Evolutionary conservation across 306 rosid genomes (phyloP), one percentile per base, ranked within the genome.

Genomic region (Ormosia emarginata): DNA sequence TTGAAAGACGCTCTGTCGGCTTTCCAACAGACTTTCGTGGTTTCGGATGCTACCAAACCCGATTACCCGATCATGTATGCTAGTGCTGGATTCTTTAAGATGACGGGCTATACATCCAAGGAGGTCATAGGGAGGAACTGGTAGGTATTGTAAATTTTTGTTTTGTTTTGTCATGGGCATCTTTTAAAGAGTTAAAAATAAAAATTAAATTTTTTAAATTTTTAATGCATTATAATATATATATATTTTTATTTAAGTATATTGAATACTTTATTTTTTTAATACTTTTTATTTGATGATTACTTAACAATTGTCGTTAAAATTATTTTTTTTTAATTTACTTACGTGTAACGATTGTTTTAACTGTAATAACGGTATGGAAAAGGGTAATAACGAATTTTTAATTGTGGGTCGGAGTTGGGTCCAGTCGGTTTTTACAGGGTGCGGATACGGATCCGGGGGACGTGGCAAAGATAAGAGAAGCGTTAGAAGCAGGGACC

Each of bases 31-130:
- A 95, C 99, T 7, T 95, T 95, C 30, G 96, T 95, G 75, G 99
- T 95, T 0, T 86, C 98, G 58, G 99, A 95, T 71, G 99, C 98
- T 10, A 87, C 98, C 34, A 95, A 92, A 88, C 89, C 97, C 67
- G 99, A 95, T 85, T 89, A 81, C 86, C 99, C 99, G 87, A 92
- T 95, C 12, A 24, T 95, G 89, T 95, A 93, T 58, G 99, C 99
- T 6, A 91, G 97, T 41, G 99, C 93, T 37, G 99, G 99, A 24
- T 95, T 95, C 84, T 95, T 95, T 83, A 93, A 79, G 74, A 95
- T 95, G 98, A 95, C 99, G 9, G 99, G 99, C 41, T 95, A 95
- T 71, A 88, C 97, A 0, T 95, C 98, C 66, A 93, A 87, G 63
- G 99, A 95, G 69, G 94, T 93, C 55, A 73, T 95, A 0, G 99